Evolutionary conservation across 2,329 filamentous ascomycete genomes (phyloP), one percentile per base, ranked within the genome.

Genomic region (Aureobasidium subglaciale): DNA sequence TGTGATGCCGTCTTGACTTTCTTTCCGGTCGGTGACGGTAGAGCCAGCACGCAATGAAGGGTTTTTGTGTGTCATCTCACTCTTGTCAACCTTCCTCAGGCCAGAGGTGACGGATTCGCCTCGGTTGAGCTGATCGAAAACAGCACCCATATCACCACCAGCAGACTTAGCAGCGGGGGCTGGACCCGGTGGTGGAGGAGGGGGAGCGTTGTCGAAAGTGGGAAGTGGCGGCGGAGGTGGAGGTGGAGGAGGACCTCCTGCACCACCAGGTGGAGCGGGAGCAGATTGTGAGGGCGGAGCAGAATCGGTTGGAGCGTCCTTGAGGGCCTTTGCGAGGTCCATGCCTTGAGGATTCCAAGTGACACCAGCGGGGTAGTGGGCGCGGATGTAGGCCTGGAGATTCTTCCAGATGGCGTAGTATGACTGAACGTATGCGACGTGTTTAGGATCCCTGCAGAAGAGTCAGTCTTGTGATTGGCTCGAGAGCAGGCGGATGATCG

Each of bases 11-110:
- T 73, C 70, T 37, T 76, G 75, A 58, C 77, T 78, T 20, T 76
- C 73, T 54, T 77, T 78, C 56, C 79, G 74, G 56, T 77, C 77
- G 1, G 87, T 78, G 3, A 92, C 88, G 2, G 82, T 80, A 11
- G 88, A 87, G 59, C 78, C 77, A 22, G 88, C 81, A 60, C 93
- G 85, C 57, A 99, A 78, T 9, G 85, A 83, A 13, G 93, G 93
- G 73, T 99, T 99, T 78, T 97, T 97, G 75, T 99, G 93, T 58
- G 93, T 99, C 92, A 96, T 96, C 71, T 97, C 80, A 54, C 88
- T 93, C 68, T 86, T 87, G 74, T 96, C 92, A 48, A 99, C 93
- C 77, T 96, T 99, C 62, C 88, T 87, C 32, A 99, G 79, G 29
- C 88, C 85, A 62, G 88, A 84, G 4, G 93, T 99, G 58, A 99